Conservation (phyloP, 768 basidiomycete species). For the Trametes elegans region DNA sequence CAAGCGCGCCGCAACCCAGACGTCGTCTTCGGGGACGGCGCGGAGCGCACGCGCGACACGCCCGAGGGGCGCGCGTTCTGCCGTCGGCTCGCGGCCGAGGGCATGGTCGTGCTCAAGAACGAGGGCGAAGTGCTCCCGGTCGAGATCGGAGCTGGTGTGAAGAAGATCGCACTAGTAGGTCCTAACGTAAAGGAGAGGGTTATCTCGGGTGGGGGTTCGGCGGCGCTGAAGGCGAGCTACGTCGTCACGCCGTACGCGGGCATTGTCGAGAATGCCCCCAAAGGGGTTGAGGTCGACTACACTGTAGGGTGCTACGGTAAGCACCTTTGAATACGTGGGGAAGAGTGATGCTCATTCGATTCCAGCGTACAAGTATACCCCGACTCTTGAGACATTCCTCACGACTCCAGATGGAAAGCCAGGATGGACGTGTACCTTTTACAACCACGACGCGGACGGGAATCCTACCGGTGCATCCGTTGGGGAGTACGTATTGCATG, state of each 20-base stretch:
- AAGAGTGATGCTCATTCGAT: not conserved
- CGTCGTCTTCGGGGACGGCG: conserved; percentile 60
- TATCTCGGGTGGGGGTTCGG: conserved; percentile 77
- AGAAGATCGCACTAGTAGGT: conserved; percentile 62
- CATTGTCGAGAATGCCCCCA: conserved; percentile 47
- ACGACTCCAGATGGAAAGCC: conserved; percentile 48
- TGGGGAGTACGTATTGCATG: conserved; percentile 47
- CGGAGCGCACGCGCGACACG: conserved; percentile 54
- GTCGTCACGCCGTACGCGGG: conserved; percentile 64
- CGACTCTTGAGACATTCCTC: conserved; percentile 61
- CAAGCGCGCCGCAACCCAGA: conserved; percentile 55
- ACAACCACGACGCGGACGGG: conserved; percentile 51
- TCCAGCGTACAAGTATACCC: conserved; percentile 65
- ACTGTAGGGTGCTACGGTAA: conserved; percentile 64
- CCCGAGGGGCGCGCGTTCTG: conserved; percentile 51
- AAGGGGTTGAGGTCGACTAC: conserved; percentile 51
- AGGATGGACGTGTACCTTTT: conserved; percentile 67
- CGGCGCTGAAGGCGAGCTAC: conserved; percentile 63
- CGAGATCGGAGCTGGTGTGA: conserved; percentile 30
- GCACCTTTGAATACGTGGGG: conserved; percentile 6
- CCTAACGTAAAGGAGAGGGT: conserved; percentile 65
- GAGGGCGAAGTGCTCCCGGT: conserved; percentile 54
- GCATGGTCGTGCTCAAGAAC: conserved; percentile 70
- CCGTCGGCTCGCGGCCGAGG: conserved; percentile 55
- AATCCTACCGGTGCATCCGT: conserved; percentile 42